Percentiles rank a stretch among this genome's conserved stretches.
Conservation (phyloP, 1,139 yeast genomes). For the Candida sp. region DNA sequence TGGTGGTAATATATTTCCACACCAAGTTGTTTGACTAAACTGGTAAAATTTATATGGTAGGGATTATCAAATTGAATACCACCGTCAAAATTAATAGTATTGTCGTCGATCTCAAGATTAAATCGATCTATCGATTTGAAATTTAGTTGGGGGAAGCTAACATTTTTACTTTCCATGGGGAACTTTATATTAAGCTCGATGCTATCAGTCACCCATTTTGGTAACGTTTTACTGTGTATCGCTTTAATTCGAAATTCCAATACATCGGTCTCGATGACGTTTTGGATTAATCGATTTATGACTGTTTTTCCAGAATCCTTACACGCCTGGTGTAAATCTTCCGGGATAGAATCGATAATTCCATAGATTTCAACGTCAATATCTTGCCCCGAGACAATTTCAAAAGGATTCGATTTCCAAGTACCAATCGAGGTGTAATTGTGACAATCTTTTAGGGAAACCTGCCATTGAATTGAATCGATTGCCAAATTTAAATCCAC, state of each 20-base stretch:
- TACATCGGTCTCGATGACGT: constrained; percentile 16
- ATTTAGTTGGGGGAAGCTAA: neutral
- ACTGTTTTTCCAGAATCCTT: constrained; percentile 17
- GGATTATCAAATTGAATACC: neutral
- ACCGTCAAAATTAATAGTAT: neutral
- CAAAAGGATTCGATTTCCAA: constrained; percentile 17
- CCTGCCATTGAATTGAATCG: constrained; percentile 22
- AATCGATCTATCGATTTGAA: neutral
- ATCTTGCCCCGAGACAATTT: constrained; percentile 14
- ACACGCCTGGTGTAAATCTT: constrained; percentile 16
- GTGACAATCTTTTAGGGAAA: constrained; percentile 23
- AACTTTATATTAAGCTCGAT: constrained; percentile 8
- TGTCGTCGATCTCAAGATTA: neutral
- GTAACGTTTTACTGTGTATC: constrained; percentile 13
- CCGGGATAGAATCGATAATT: constrained; percentile 14
- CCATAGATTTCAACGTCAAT: constrained; percentile 10
- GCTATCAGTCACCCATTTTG: constrained; percentile 23
- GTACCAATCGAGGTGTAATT: constrained; percentile 17
- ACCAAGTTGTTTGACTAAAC: neutral
- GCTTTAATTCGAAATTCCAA: constrained; percentile 18
- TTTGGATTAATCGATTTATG: constrained; percentile 18
- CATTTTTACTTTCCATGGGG: neutral
- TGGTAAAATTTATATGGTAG: neutral
- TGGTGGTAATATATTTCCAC: neutral
- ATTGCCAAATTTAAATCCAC: constrained; percentile 18